phyloP scores from a whole-genome alignment of 345 rosid genomes.

The Gossypium mustelinum region DNA sequence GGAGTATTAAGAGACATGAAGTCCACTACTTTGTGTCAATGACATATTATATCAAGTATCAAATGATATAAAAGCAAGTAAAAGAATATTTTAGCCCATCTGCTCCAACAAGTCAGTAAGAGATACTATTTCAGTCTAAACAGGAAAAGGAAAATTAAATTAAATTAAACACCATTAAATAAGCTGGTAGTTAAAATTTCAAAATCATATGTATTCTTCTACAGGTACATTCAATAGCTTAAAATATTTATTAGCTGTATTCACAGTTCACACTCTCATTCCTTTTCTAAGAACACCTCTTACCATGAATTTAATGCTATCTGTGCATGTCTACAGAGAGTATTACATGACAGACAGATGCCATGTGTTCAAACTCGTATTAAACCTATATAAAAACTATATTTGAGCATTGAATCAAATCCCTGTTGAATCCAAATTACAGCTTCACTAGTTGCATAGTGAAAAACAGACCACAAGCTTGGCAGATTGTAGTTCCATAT shows the following conservation, averaged over 20 bases:
- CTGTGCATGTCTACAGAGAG: background rate
- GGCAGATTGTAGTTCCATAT: background rate
- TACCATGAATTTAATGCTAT: background rate
- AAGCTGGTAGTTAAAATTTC: slow-evolving; percentile 11
- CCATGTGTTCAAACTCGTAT: background rate
- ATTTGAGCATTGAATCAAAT: background rate
- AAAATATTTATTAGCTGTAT: slow-evolving; percentile 12
- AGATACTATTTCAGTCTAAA: background rate
- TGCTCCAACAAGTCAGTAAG: slow-evolving; percentile 7
- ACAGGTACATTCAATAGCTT: slow-evolving; percentile 1
- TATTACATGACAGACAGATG: background rate
- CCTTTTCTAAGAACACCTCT: background rate
- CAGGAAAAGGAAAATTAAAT: background rate
- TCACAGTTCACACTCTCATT: background rate
- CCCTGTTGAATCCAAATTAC: background rate
- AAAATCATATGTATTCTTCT: slow-evolving; percentile 2
- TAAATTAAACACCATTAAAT: background rate
- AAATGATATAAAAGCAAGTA: background rate
- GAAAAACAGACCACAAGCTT: background rate
- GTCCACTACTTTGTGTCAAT: slow-evolving; percentile 27
- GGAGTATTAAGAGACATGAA: slow-evolving; percentile 20
- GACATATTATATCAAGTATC: background rate
- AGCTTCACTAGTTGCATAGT: background rate
- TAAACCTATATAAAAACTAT: background rate
- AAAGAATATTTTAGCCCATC: slow-evolving; percentile 19